A percentile compares a stretch with the other conserved stretches of the same genome.
These are phyloP conservation scores for Periconia macrospinosa DNA, from an alignment of 2,329 filamentous ascomycete genomes.

Conservation along the genomic window DNA sequence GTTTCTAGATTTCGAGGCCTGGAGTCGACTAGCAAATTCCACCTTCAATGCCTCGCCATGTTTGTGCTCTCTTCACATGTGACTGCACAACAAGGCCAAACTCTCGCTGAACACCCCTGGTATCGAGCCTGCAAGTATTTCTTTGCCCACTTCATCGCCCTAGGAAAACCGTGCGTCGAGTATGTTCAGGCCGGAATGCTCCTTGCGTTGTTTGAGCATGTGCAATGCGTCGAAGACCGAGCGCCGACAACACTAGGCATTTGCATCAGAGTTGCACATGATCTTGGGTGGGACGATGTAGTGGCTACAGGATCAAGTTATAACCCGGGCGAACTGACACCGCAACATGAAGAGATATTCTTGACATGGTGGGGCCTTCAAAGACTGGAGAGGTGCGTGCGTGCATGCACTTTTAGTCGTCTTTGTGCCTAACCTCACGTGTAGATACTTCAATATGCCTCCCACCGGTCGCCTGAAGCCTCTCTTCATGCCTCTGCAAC, in stretches of 20 bases:
- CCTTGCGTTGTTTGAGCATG: conserved; percentile 18
- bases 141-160: conserved; percentile 13
- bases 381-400: conserved; percentile 10
- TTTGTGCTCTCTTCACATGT: conserved; percentile 12
- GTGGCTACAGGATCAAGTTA: conserved; percentile 1
- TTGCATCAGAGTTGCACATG: conserved; percentile 11
- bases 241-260: conserved; percentile 17
- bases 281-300: conserved; percentile 11
- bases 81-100: conserved; percentile 4
- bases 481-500: conserved; percentile 6
- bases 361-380: conserved; percentile 9
- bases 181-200: conserved; percentile 18
- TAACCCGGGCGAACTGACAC: conserved; percentile 3
- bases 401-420: neutral
- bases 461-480: conserved; percentile 11
- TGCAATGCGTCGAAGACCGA: conserved; percentile 13
- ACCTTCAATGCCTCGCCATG: conserved; percentile 14
- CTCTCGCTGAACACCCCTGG: conserved; percentile 9
- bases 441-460: conserved; percentile 19
- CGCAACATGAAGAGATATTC: conserved; percentile 11
- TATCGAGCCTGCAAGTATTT: conserved; percentile 20
- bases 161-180: conserved; percentile 11
- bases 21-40: conserved; percentile 3
- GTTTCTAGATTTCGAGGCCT: conserved; percentile 1
- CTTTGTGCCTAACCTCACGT: neutral